These are phyloP conservation scores for Globisporangium viniferum DNA, from an alignment of 352 stramenopile species.

Conservation along the genomic window DNA sequence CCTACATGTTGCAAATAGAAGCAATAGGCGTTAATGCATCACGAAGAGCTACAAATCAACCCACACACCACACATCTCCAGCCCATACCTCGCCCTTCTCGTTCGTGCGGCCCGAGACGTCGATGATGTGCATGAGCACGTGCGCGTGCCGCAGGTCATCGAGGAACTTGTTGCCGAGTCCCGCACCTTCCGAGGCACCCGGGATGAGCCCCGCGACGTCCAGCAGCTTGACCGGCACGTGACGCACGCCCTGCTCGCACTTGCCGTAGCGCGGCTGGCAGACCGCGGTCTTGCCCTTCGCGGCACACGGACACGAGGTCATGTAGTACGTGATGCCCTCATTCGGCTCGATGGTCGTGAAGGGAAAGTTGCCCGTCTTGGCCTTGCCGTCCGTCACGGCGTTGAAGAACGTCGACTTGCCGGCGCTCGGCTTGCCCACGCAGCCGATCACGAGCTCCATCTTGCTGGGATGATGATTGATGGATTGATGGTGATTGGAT, in stretches of 20 bases:
- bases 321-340: constrained; percentile 89
- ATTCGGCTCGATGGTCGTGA: constrained; percentile 90
- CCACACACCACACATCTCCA: not conserved
- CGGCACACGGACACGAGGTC: constrained; percentile 72
- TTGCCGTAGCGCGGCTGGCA: constrained; percentile 78
- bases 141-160: constrained; percentile 87
- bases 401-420: constrained; percentile 91
- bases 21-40: not conserved
- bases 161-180: constrained; percentile 99
- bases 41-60: not conserved
- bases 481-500: constrained; percentile 6
- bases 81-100: constrained; percentile 72
- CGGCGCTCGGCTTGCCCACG: constrained; percentile 84
- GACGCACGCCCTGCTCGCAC: constrained; percentile 67
- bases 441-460: constrained; percentile 90
- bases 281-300: constrained; percentile 50
- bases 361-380: constrained; percentile 87
- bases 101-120: constrained; percentile 87
- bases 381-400: constrained; percentile 87
- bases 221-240: constrained; percentile 83
- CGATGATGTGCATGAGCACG: constrained; percentile 90
- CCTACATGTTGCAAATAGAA: constrained; percentile 2
- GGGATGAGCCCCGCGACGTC: constrained; percentile 82
- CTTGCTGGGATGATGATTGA: not conserved
- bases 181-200: constrained; percentile 87